Conservation (phyloP, 257 asterid genomes). For the Hygrophila difformis region DNA sequence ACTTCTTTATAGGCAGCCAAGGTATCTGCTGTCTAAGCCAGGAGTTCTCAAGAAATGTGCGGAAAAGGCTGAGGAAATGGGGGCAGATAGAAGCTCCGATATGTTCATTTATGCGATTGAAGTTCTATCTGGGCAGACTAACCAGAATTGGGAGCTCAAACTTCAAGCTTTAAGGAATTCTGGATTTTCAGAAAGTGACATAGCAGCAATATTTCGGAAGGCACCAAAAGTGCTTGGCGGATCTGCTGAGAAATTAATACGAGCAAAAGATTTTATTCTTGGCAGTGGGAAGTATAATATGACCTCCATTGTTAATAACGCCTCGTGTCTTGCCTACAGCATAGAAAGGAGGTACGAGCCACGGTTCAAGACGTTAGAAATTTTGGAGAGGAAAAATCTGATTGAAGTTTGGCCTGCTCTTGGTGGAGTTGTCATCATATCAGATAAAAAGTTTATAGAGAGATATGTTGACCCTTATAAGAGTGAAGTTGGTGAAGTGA, state of each 20-base stretch:
- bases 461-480: not conserved
- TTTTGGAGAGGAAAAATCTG: not conserved
- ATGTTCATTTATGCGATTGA: conserved; percentile 13
- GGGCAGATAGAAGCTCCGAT: conserved; percentile 14
- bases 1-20: conserved; percentile 9
- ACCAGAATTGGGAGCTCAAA: conserved; percentile 22
- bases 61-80: conserved; percentile 17
- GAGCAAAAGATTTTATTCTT: conserved; percentile 14
- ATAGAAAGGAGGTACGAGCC: not conserved
- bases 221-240: conserved; percentile 17
- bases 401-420: not conserved
- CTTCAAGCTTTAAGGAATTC: conserved; percentile 16
- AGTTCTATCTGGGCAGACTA: conserved; percentile 15
- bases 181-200: conserved; percentile 32
- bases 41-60: conserved; percentile 16
- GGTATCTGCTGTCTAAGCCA: conserved; percentile 17
- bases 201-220: conserved; percentile 15
- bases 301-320: conserved; percentile 13
- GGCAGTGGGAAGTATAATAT: conserved; percentile 20
- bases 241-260: conserved; percentile 22
- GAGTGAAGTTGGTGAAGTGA: no score
- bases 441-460: not conserved
- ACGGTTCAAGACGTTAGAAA: not conserved
- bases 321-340: conserved; percentile 14
- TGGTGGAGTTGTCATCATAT: not conserved